Percentiles rank a stretch among this genome's conserved stretches.
Conservation (phyloP, 768 basidiomycete genomes). For the Panellus pusillus region DNA sequence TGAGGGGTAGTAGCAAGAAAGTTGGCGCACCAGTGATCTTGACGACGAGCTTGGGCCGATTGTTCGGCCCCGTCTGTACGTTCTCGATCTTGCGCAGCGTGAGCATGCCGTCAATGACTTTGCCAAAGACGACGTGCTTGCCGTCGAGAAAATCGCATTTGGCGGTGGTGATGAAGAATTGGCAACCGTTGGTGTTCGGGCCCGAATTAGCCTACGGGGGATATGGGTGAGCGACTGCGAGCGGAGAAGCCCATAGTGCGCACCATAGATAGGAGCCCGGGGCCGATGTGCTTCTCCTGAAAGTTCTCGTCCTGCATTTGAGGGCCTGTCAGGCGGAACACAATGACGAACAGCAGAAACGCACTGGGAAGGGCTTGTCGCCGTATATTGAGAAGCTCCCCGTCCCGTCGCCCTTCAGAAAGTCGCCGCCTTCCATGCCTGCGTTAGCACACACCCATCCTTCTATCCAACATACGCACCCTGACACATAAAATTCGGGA, state of each 20-base stretch:
- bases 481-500: conserved; percentile 97
- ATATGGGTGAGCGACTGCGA: background rate
- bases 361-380: conserved; percentile 78
- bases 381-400: conserved; percentile 98
- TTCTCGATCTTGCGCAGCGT: conserved; percentile 96
- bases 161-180: conserved; percentile 97
- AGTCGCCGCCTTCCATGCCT: conserved; percentile 75
- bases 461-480: conserved; percentile 40
- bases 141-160: conserved; percentile 95
- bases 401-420: conserved; percentile 91
- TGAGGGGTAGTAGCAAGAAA: too few species aligned
- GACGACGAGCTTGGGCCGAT: conserved; percentile 83
- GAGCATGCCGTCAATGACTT: conserved; percentile 90
- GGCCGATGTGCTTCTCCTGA: conserved; percentile 79
- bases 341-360: conserved; percentile 22
- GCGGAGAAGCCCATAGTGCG: conserved; percentile 6
- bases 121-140: conserved; percentile 92
- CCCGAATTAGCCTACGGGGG: conserved; percentile 88
- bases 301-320: conserved; percentile 87
- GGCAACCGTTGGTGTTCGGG: conserved; percentile 91
- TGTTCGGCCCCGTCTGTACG: conserved; percentile 88
- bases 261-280: conserved; percentile 92
- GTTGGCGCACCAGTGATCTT: conserved; percentile 71
- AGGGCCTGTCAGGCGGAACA: background rate
- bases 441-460: background rate